Conservation (phyloP, 345 rosid genomes). For the Eucalyptus grandis region DNA sequence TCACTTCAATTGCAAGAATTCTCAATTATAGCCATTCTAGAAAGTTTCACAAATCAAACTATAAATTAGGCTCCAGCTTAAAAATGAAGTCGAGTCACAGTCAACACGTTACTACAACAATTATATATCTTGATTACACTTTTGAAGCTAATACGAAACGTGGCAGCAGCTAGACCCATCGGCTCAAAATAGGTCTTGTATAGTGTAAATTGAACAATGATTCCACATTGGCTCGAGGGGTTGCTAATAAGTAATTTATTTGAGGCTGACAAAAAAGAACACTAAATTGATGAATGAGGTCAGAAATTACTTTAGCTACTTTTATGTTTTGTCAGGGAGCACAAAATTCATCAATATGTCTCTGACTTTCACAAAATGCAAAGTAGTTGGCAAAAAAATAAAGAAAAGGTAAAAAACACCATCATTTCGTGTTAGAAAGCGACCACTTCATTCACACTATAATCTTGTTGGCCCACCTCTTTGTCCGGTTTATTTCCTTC, state of each 20-base stretch:
- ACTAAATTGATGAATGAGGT: background rate
- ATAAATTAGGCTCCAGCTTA: background rate
- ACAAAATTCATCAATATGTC: background rate
- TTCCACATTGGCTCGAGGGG: background rate
- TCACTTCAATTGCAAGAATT: background rate
- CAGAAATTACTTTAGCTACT: background rate
- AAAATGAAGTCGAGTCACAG: background rate
- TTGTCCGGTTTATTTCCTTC: background rate
- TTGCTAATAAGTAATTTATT: background rate
- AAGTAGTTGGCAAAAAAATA: background rate
- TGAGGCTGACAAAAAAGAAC: background rate
- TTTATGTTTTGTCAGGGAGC: background rate
- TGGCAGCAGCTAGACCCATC: background rate
- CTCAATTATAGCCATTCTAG: background rate
- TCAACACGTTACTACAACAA: background rate
- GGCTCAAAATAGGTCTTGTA: background rate
- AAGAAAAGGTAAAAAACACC: background rate
- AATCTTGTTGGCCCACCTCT: background rate
- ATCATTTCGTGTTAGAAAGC: background rate
- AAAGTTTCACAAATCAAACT: background rate
- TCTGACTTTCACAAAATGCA: background rate
- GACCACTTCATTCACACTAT: background rate
- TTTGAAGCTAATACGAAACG: background rate
- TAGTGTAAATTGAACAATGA: background rate
- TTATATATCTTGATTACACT: background rate